Evolutionary conservation across 352 stramenopile species (phyloP).

Genomic region (Poterioochromonas sp.): DNA sequence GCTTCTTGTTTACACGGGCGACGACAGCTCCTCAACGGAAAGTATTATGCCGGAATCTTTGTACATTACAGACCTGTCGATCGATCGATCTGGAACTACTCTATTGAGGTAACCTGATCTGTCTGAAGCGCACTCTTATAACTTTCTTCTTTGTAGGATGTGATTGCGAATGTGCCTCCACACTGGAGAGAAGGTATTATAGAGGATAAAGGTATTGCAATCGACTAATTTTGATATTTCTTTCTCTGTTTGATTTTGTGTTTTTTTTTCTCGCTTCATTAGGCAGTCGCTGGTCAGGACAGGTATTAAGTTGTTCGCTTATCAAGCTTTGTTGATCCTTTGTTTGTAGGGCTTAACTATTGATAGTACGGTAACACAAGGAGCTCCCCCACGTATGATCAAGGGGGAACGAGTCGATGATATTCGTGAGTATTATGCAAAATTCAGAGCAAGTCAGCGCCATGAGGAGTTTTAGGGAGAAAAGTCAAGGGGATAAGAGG

Average conservation of each 20-base stretch:
- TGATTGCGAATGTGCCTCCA: conserved; percentile 6
- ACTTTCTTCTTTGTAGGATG: too few relatives aligned
- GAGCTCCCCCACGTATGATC: background rate
- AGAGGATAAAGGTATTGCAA: background rate
- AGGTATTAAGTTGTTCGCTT: background rate
- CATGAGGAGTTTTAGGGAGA: too few relatives aligned
- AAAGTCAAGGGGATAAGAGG: too few relatives aligned
- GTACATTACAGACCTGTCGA: conserved; percentile 20
- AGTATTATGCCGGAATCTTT: conserved; percentile 24
- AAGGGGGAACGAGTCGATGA: background rate
- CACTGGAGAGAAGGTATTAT: conserved; percentile 8
- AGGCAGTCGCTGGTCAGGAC: background rate
- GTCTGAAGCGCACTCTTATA: too few relatives aligned
- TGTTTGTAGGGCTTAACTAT: background rate
- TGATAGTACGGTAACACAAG: background rate
- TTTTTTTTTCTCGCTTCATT: too few relatives aligned
- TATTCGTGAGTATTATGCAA: background rate
- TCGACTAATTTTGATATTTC: too few relatives aligned
- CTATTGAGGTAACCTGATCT: too few relatives aligned
- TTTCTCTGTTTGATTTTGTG: too few relatives aligned
- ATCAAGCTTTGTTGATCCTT: background rate
- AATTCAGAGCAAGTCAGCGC: too few relatives aligned
- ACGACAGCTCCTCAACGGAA: conserved; percentile 40
- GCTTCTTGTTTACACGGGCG: conserved; percentile 48
- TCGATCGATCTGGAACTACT: background rate